Evolutionary conservation across 805 yeast species (phyloP), one percentile per base, ranked within the genome.

Genomic region (Spathaspora girioi): DNA sequence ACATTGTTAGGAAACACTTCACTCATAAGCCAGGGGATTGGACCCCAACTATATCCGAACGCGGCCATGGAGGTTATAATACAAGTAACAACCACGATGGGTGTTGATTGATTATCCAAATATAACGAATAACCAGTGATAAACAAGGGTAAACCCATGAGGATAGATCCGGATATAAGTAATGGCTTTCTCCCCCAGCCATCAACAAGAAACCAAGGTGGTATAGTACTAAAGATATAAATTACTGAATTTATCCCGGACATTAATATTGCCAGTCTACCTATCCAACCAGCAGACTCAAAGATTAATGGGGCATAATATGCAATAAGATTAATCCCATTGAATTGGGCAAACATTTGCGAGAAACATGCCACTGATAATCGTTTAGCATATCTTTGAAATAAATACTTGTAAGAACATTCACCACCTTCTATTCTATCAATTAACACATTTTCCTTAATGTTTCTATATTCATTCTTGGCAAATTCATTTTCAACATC

Each of bases 201-300:
- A 64, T 91, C 97, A 32, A 91, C 94, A 19, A 91, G 71, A 63
- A 82, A 84, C 97, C 97, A 91, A 0, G 97, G 96, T 1, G 96
- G 93, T 26, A 91, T 72, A 0, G 97, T 89, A 45, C 89, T 80
- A 20, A 65, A 43, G 15, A 72, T 55, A 56, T 74, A 74, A 26
- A 74, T 63, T 17, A 74, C 58, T 10, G 77, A 67, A 59, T 74
- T 74, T 50, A 88, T 77, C 19, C 97, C 97, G 0, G 97, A 89
- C 96, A 91, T 88, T 56, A 90, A 77, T 55, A 91, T 82, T 2
- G 97, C 97, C 57, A 83, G 81, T 54, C 96, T 76, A 23, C 97
- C 97, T 7, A 78, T 69, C 97, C 97, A 92, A 26, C 97, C 97
- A 2, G 97, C 97, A 59, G 88, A 88, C 66, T 92, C 97, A 68